Evolutionary conservation across 1,284 basidiomycete genomes (phyloP).

Genomic region (Laetiporus sulphureus): DNA sequence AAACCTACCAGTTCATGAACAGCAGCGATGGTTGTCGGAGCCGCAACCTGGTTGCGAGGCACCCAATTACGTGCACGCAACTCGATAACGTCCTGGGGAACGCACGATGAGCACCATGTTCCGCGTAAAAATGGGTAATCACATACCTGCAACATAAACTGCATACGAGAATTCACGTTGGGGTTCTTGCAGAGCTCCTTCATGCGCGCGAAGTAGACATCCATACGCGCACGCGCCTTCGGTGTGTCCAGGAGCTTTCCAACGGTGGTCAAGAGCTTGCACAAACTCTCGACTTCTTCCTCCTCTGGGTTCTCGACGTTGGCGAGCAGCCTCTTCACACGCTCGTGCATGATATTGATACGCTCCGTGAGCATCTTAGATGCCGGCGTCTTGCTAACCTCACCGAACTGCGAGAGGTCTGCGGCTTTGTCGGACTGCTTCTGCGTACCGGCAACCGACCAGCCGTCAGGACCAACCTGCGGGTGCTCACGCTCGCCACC

Average conservation of each 20-base stretch:
- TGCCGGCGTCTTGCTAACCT: conserved; percentile 63
- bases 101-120: background rate
- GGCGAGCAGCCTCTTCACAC: conserved; percentile 88
- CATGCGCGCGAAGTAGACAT: conserved; percentile 91
- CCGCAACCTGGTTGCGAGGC: conserved; percentile 63
- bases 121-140: background rate
- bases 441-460: conserved; percentile 67
- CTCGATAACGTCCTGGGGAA: conserved; percentile 59
- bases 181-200: conserved; percentile 68
- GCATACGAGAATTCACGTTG: conserved; percentile 81
- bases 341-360: conserved; percentile 88
- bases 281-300: conserved; percentile 94
- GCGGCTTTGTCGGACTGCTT: conserved; percentile 73
- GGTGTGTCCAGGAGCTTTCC: conserved; percentile 75
- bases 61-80: conserved; percentile 81
- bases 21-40: conserved; percentile 86
- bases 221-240: conserved; percentile 83
- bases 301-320: conserved; percentile 95
- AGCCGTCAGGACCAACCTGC: conserved; percentile 69
- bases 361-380: conserved; percentile 42
- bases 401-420: conserved; percentile 83
- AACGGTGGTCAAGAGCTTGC: conserved; percentile 87
- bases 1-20: conserved; percentile 77
- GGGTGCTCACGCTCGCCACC: conserved; percentile 64
- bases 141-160: conserved; percentile 88